Conservation (phyloP, 2,329 filamentous ascomycete genomes). For the Botrytis sinoallii region DNA sequence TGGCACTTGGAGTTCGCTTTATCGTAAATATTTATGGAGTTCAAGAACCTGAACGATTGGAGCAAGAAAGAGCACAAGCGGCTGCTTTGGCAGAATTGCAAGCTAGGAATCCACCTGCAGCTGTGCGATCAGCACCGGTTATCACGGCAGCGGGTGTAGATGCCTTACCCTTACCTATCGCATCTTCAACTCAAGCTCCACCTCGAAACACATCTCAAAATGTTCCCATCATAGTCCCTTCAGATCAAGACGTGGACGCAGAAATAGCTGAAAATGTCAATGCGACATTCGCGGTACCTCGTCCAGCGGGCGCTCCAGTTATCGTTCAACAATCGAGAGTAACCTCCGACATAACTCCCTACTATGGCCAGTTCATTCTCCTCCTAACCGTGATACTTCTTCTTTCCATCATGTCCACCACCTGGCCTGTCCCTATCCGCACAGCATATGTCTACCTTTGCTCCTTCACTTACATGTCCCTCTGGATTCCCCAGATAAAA, state of each 20-base stretch:
- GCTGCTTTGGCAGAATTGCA: slow-evolving; percentile 32
- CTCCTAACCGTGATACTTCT: slow-evolving; percentile 55
- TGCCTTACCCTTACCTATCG: slow-evolving; percentile 19
- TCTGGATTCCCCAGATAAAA: slow-evolving; percentile 90
- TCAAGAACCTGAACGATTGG: slow-evolving; percentile 56
- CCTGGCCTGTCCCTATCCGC: slow-evolving; percentile 57
- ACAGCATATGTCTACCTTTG: slow-evolving; percentile 60
- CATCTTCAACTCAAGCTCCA: slow-evolving; percentile 7
- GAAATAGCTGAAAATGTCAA: slow-evolving; percentile 50
- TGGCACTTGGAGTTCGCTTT: slow-evolving; percentile 56
- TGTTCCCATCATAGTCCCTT: slow-evolving; percentile 56
- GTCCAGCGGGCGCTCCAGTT: slow-evolving; percentile 27
- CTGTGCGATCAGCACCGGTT: slow-evolving; percentile 24
- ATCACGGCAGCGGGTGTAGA: slow-evolving; percentile 32
- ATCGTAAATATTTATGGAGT: slow-evolving; percentile 58
- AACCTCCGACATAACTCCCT: slow-evolving; percentile 48
- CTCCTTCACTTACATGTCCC: slow-evolving; percentile 74
- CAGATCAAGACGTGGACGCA: slow-evolving; percentile 61
- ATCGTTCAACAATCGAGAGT: slow-evolving; percentile 32
- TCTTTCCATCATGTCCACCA: slow-evolving; percentile 56
- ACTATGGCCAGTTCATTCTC: slow-evolving; percentile 57
- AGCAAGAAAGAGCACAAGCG: slow-evolving; percentile 31
- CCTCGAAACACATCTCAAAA: slow-evolving; percentile 19
- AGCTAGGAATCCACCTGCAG: slow-evolving; percentile 29
- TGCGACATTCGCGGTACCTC: slow-evolving; percentile 29